Evolutionary conservation across 2,329 filamentous ascomycete species (phyloP), one percentile per base, ranked within the genome.

Genomic region (Pezicula rhizophila): DNA sequence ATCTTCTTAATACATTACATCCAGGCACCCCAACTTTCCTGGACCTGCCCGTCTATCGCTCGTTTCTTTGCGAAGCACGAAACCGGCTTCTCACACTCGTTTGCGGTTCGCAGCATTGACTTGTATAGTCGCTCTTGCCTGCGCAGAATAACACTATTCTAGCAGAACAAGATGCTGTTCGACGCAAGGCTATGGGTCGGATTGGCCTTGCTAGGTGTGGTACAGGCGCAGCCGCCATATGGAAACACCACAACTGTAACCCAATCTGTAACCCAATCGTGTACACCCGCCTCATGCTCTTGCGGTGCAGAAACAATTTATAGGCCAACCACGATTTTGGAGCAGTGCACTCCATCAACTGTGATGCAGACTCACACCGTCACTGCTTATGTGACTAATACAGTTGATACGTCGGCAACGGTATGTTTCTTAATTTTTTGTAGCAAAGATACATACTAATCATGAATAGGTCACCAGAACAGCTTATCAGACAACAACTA

Each of bases 51-150:
- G 48, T 53, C 52, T 45, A 47, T 59, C 51, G 46, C 54, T 53
- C 39, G 53, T 59, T 48, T 51, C 39, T 47, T 47, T 42, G 45
- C 55, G 50, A 56, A 56, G 44, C 47, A 48, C 50, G 47, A 47
- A 47, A 34, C 48, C 48, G 53, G 45, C 47, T 53, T 57, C 48
- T 51, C 51, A 53, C 57, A 39, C 54, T 62, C 60, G 57, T 50
- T 61, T 56, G 46, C 44, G 45, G 49, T 58, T 52, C 41, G 48
- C 55, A 57, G 52, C 49, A 42, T 49, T 53, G 53, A 50, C 57
- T 50, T 53, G 54, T 48, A 53, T 53, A 40, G 54, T 61, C 54
- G 53, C 59, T 59, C 4, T 57, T 40, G 40, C 20, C 37, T 18
- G 14, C 8, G 7, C 4, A 31, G 28, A 11, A 23, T 7, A 31